Base-by-base conservation (phyloP, 306 rosid genomes). In the Glycine soja region DNA sequence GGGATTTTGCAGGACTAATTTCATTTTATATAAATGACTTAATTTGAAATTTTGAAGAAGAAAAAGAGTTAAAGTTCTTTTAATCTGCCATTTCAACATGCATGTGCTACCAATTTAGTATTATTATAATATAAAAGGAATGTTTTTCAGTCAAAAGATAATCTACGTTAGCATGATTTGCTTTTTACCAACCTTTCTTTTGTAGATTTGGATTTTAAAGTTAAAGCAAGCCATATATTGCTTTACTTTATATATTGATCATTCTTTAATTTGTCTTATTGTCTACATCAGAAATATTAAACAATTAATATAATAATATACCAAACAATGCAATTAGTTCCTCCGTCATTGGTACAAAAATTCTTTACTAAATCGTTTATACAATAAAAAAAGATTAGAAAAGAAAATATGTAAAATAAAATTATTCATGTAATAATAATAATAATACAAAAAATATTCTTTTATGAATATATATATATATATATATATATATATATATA, bases 121-220 rank as follows among this genome's bases (percentile, higher is more conserved):
- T 46, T 1, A 46, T 1, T 16, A 45, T 18, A 11, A 4, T 43
- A 38, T 53, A 9, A 15, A 54, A 74, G 51, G 51, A 57, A 66
- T 66, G 18, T 34, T 72, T 24, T 62, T 63, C 43, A 54, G 50
- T 74, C 32, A 57, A 58, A 74, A 74, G 40, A 62, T 12, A 56
- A 36, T 36, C 10, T 7, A 30, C 45, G 59, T 71, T 70, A 13
- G 45, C 75, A 71, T 40, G 66, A 72, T 53, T 36, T 73, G 78
- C 3, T 54, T 73, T 56, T 10, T 18, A 40, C 47, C 76, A 52
- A 72, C 3, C 32, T n/a, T 36, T 30, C 14, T 4, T 52, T 72
- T 14, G 18, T 50, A 34, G 34, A 72, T 72, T 52, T 32, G 12
- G 15, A 32, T 34, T 48, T n/a, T 32, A 51, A 72, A 72, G 76